Evolutionary conservation across 441 rosid genomes (phyloP), one percentile per base, ranked within the genome.

Genomic region (Euphorbia corollata): DNA sequence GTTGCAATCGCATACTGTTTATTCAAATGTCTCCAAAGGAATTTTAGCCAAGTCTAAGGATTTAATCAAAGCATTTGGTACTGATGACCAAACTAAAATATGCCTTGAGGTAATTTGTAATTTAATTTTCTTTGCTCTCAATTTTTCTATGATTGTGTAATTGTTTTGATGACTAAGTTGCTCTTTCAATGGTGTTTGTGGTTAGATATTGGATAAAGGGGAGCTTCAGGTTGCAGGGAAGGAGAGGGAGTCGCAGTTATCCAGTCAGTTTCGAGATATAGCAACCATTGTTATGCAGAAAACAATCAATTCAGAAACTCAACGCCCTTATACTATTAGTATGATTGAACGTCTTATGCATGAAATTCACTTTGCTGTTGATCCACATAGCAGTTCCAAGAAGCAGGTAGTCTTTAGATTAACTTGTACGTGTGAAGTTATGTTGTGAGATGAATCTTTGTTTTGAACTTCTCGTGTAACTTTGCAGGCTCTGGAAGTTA

Each of bases 151-250:
- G 13, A 2, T 0, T 54, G 5, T 12, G 34, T 5, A 0, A 22
- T 3, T 51, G 3, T 5, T 8, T 51, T 23, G 23, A 22, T 34
- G 51, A 34, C 4, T 36, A 13, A 53, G 19, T 6, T 27, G 15
- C 18, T 43, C 19, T 59, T 10, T 48, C 39, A 0, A 50, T 43
- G 12, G 15, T 39, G 62, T 10, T 60, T 45, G 23, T 64, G 39
- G 54, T 56, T 75, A 92, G 95, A 91, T 94, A 77, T 65, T 94
- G 91, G 96, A 91, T 36, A 89, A 89, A 79, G 99, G 99, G 59
- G 99, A 94, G 82, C 97, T 94, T 73, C 98, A 94, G 77, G 87
- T 94, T 78, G 99, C 99, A 5, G 98, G 98, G 19, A 94, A 94
- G 78, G 99, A 91, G 81, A 82, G 98, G 83, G 99, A 94, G 59